Conservation (phyloP, 345 rosid genomes). For the Raphanus raphanistrum region DNA sequence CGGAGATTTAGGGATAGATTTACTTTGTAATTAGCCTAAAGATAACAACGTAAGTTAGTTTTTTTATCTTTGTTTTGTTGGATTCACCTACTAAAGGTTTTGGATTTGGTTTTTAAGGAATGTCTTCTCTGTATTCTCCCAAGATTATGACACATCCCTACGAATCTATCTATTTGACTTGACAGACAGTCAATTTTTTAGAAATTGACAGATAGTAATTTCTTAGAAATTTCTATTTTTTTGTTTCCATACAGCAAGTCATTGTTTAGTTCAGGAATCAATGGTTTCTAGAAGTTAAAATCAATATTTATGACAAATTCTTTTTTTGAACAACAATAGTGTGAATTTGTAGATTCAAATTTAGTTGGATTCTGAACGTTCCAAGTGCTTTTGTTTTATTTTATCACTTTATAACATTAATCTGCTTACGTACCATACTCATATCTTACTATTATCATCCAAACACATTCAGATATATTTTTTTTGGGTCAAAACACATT, state of each 20-base stretch:
- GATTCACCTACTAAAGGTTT: background rate
- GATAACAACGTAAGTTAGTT: background rate
- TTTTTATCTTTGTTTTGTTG: conserved; percentile 1
- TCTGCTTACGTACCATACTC: background rate
- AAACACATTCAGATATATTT: background rate
- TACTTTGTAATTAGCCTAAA: background rate
- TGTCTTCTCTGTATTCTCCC: background rate
- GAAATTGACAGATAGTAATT: background rate
- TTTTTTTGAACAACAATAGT: no score
- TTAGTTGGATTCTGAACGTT: background rate
- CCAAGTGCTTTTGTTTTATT: background rate
- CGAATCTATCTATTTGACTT: conserved; percentile 6
- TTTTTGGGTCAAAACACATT: no score
- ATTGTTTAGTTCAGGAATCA: background rate
- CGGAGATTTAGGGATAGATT: background rate
- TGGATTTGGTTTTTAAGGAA: background rate
- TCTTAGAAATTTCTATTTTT: background rate
- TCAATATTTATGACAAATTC: background rate
- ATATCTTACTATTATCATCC: background rate
- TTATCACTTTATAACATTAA: no score
- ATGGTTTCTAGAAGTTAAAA: background rate
- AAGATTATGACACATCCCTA: conserved; percentile 23
- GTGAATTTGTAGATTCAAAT: background rate
- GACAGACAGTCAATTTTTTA: background rate
- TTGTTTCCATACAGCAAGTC: background rate